Base-by-base conservation (phyloP, 306 rosid species). In the Quercus alba region DNA sequence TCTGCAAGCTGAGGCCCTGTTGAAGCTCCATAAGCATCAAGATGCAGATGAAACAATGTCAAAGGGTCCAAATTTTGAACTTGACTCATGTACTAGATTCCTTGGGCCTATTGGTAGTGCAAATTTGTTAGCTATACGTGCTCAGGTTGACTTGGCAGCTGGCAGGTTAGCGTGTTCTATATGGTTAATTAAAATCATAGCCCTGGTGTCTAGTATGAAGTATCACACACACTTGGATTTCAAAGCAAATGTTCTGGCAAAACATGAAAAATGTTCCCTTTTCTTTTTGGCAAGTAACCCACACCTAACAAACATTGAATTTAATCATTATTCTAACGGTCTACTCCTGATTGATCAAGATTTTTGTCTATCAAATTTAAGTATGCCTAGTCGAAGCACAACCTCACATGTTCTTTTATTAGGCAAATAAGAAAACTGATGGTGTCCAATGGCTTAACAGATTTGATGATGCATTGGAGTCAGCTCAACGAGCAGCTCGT, bases 391-490 rank as follows among this genome's bases (percentile, higher is more conserved):
- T 13, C 8, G 46, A 41, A 41, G 46, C 12, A 49, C 54, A 12
- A 3, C 17, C 17, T 13, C 54, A 49, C 54, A 49, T 49, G 17
- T 49, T 49, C 54, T 54, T 18, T 19, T 6, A 12, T 20, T 19
- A 18, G 19, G 28, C 4, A 46, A 2, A 26, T 58, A 8, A 49
- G 15, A 55, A 19, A 14, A 9, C 25, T 41, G 31, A 19, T 81
- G 73, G 71, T 61, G 15, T 59, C 49, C 64, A 46, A 51, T 67
- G 69, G 51, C 6, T 68, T 46, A 46, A 56, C 66, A 94, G 98
- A 85, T 86, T 94, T 59, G 94, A 94, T 25, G 90, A 86, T 58
- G 98, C 98, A 61, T 79, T 91, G 55, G 92, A 90, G 84, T 92
- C 84, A 75, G 87, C 84, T 35, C 85, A 88, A 33, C 73, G 76